A percentile compares a stretch with the other conserved stretches of the same genome.
phyloP scores from a whole-genome alignment of 2,329 filamentous ascomycete species.

The Stylonectria norvegica region DNA sequence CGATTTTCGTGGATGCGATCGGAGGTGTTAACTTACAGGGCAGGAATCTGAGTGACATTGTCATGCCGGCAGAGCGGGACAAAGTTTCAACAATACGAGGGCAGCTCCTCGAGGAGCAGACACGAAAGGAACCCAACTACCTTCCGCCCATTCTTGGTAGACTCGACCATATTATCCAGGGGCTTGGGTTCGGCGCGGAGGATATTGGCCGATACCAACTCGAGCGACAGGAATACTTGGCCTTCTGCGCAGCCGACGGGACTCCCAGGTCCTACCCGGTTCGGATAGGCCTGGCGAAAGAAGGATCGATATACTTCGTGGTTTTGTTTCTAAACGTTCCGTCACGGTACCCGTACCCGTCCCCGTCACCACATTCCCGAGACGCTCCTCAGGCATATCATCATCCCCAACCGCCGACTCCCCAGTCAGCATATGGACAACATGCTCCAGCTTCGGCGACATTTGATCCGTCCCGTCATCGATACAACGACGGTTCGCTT shows the following conservation, averaged over 20 bases:
- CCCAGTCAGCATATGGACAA: slow-evolving; percentile 38
- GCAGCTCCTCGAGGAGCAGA: slow-evolving; percentile 55
- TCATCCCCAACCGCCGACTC: slow-evolving; percentile 27
- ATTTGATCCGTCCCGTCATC: slow-evolving; percentile 44
- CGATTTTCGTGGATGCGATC: slow-evolving; percentile 53
- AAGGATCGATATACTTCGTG: slow-evolving; percentile 61
- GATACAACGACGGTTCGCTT: slow-evolving; percentile 35
- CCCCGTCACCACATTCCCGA: slow-evolving; percentile 43
- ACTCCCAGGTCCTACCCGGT: slow-evolving; percentile 48
- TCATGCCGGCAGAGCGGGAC: slow-evolving; percentile 49
- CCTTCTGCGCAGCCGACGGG: slow-evolving; percentile 51
- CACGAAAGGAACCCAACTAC: slow-evolving; percentile 58
- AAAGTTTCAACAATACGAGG: slow-evolving; percentile 49
- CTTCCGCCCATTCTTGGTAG: slow-evolving; percentile 60
- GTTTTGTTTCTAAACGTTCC: slow-evolving; percentile 45
- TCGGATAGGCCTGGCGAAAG: slow-evolving; percentile 56
- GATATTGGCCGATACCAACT: slow-evolving; percentile 51
- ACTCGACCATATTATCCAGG: slow-evolving; percentile 53
- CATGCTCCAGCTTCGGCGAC: slow-evolving; percentile 45
- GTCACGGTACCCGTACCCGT: slow-evolving; percentile 40
- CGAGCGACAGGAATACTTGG: slow-evolving; percentile 53
- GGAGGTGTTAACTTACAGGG: slow-evolving; percentile 47
- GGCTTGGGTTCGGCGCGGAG: slow-evolving; percentile 51
- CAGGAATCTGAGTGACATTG: slow-evolving; percentile 52
- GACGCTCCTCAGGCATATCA: slow-evolving; percentile 43